phyloP scores from a whole-genome alignment of 805 yeast genomes.

The Candida tallmaniae region DNA sequence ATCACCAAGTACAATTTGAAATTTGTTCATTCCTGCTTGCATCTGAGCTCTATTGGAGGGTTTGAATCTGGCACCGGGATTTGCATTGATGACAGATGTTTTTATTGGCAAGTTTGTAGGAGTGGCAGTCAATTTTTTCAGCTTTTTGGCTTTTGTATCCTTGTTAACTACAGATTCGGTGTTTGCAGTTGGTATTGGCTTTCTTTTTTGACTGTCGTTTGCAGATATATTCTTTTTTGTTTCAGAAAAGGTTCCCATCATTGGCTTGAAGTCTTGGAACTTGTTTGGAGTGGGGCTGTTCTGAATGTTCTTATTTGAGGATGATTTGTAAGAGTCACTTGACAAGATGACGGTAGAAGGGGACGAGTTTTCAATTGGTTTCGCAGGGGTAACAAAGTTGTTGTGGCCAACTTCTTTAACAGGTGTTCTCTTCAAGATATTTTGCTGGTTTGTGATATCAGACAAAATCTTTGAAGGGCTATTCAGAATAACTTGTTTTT shows the following conservation, averaged over 20 bases:
- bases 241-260: slow-evolving; percentile 37
- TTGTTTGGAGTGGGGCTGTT: slow-evolving; percentile 39
- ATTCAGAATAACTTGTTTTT: slow-evolving; percentile 5
- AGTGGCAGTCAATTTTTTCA: slow-evolving; percentile 4
- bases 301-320: slow-evolving; percentile 3
- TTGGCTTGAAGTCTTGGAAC: slow-evolving; percentile 21
- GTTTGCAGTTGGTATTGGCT: neutral
- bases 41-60: slow-evolving; percentile 21
- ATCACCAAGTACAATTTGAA: slow-evolving; percentile 45
- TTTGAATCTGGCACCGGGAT: slow-evolving; percentile 11
- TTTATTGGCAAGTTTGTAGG: slow-evolving; percentile 7
- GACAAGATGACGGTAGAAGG: slow-evolving; percentile 41
- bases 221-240: slow-evolving; percentile 1
- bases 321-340: slow-evolving; percentile 21
- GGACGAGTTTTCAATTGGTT: slow-evolving; percentile 29
- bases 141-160: neutral
- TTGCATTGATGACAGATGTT: slow-evolving; percentile 5
- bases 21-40: slow-evolving; percentile 41
- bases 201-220: neutral
- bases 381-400: slow-evolving; percentile 31
- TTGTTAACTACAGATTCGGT: neutral
- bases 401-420: neutral
- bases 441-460: slow-evolving; percentile 20
- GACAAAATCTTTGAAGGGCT: slow-evolving; percentile 31
- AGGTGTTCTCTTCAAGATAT: slow-evolving; percentile 7